Evolutionary conservation across 257 asterid genomes (phyloP).

Genomic region (Fraxinus quadrangulata): DNA sequence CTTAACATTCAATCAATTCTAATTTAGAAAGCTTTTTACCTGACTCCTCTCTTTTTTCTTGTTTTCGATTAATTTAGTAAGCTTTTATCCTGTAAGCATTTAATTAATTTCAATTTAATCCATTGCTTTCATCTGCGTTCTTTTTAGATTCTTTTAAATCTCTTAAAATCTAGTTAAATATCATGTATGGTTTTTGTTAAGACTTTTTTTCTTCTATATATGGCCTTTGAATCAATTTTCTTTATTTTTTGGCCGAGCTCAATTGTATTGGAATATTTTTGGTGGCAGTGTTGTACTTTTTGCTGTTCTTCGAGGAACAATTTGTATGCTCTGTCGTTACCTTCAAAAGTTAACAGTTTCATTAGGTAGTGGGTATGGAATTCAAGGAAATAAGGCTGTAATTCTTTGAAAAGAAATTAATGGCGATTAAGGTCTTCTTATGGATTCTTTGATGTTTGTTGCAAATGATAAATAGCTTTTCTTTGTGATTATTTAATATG

Average conservation of each 20-base stretch:
- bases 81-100: neutral
- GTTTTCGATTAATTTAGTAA: neutral
- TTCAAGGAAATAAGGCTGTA: neutral
- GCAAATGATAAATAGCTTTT: neutral
- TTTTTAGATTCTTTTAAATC: neutral
- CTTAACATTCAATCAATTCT: neutral
- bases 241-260: neutral
- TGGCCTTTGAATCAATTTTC: neutral
- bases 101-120: neutral
- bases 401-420: neutral
- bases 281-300: neutral
- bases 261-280: neutral
- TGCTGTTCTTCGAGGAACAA: neutral
- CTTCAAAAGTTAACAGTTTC: neutral
- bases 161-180: neutral
- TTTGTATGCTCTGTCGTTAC: neutral
- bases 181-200: neutral
- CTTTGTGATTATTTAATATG: neutral
- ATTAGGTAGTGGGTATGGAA: neutral
- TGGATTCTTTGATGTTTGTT: neutral
- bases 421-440: neutral
- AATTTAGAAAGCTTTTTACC: neutral
- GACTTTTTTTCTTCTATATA: neutral
- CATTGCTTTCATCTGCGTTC: slow-evolving; percentile 1
- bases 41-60: neutral